Base-by-base conservation (phyloP, 306 rosid species). In the Vachellia pachyceras region DNA sequence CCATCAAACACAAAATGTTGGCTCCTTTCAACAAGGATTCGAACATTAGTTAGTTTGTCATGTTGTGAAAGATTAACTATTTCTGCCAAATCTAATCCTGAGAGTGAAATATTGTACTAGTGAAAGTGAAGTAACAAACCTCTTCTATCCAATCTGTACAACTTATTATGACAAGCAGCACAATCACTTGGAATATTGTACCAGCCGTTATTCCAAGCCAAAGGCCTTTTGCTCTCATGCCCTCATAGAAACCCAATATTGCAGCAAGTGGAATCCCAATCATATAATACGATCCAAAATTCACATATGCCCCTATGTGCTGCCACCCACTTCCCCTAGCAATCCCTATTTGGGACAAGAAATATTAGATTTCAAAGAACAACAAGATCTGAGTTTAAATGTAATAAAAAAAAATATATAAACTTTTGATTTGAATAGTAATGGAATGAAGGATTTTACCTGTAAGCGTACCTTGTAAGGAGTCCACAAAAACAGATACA, bases 391-490 rank as follows among this genome's bases (percentile, higher is more conserved):
- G 10, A 81, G 49, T 55, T 55, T 55, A 11, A 55, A n/a, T 55
- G 0, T 4, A 55, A 55, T n/a, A 55, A 6, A n/a, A n/a, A n/a
- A n/a, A 11, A 20, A 54, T n/a, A 18, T 2, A 50, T 2, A 14
- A 3, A 0, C 22, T 13, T 15, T 50, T 50, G 9, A 15, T 50
- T 44, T 44, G 47, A 44, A 2, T 46, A 46, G 15, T 0, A 46
- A 3, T 0, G 60, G 10, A 33, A 61, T 47, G 63, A 20, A 73
- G 61, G 33, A 17, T n/a, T 77, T 18, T 44, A 90, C 98, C 94
- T 86, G 93, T 83, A 69, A 93, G 88, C 45, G 84, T 82, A 35
- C 87, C 93, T 25, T 93, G 92, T 15, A 89, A 46, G 69, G 85
- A 84, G 83, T 89, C 94, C 50, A 91, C 4, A 13, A 87, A 55